Evolutionary conservation across 768 basidiomycete species (phyloP).

Genomic region (Pholiota microspora): DNA sequence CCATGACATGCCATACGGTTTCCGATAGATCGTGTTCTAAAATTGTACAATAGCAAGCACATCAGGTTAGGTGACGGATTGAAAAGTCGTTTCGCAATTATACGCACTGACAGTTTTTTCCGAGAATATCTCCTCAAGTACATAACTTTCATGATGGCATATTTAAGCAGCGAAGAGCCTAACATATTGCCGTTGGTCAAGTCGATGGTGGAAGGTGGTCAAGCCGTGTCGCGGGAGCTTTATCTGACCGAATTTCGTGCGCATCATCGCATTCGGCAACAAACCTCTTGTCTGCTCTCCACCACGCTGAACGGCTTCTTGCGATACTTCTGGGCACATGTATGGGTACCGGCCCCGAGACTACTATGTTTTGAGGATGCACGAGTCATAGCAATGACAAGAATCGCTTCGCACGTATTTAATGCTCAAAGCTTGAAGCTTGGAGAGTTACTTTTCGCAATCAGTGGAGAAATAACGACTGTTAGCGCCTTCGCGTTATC

Average conservation of each 20-base stretch:
- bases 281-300: too few species aligned
- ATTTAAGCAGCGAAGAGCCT: too few species aligned
- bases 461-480: too few species aligned
- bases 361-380: too few species aligned
- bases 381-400: too few species aligned
- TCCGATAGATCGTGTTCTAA: not conserved
- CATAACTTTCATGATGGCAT: not conserved
- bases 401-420: too few species aligned
- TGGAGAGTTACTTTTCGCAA: too few species aligned
- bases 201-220: not conserved
- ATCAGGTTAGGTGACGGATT: not conserved
- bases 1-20: constrained; percentile 5
- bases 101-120: constrained; percentile 8
- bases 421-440: too few species aligned
- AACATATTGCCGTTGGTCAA: not conserved
- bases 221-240: not conserved
- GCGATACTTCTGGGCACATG: too few species aligned
- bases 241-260: not conserved
- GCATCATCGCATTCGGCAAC: too few species aligned
- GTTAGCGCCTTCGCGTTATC: not conserved
- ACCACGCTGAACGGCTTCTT: too few species aligned
- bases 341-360: too few species aligned
- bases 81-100: not conserved
- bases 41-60: not conserved
- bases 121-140: constrained; percentile 2